These are phyloP conservation scores for Elaeis oleifera DNA, from an alignment of 202 grass and related monocot genomes.

Conservation along the genomic window DNA sequence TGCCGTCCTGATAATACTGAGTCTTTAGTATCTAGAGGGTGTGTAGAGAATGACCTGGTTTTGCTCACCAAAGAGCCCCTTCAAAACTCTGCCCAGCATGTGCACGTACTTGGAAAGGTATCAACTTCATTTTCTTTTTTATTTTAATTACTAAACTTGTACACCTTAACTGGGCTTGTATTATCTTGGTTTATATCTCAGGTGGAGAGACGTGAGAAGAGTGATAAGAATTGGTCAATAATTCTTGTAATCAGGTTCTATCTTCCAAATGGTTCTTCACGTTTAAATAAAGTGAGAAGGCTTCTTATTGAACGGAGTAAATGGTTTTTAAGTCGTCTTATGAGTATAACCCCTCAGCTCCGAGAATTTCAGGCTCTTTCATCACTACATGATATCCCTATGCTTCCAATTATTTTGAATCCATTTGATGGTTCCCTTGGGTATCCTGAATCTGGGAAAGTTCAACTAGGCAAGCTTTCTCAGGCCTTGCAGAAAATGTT, in stretches of 20 bases:
- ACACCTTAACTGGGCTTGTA: constrained; percentile 11
- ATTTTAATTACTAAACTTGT: constrained; percentile 8
- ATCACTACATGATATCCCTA: constrained; percentile 75
- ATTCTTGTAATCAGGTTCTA: constrained; percentile 77
- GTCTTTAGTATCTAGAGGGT: constrained; percentile 47
- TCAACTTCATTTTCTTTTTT: constrained; percentile 22
- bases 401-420: constrained; percentile 81
- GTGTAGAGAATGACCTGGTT: constrained; percentile 83
- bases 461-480: constrained; percentile 48
- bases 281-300: constrained; percentile 75
- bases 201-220: constrained; percentile 74
- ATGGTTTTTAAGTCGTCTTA: constrained; percentile 73
- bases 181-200: constrained; percentile 33
- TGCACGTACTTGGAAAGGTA: constrained; percentile 93
- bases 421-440: constrained; percentile 35
- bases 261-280: constrained; percentile 52
- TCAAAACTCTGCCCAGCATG: constrained; percentile 45
- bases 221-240: constrained; percentile 51
- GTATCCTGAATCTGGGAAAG: constrained; percentile 45
- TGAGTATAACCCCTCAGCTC: constrained; percentile 85
- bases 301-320: constrained; percentile 84
- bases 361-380: constrained; percentile 92
- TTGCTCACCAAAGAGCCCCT: constrained; percentile 74
- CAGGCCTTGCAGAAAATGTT: constrained; percentile 49
- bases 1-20: constrained; percentile 60